Evolutionary conservation across 2,329 filamentous ascomycete species (phyloP).

Genomic region (Aureobasidium subglaciale): DNA sequence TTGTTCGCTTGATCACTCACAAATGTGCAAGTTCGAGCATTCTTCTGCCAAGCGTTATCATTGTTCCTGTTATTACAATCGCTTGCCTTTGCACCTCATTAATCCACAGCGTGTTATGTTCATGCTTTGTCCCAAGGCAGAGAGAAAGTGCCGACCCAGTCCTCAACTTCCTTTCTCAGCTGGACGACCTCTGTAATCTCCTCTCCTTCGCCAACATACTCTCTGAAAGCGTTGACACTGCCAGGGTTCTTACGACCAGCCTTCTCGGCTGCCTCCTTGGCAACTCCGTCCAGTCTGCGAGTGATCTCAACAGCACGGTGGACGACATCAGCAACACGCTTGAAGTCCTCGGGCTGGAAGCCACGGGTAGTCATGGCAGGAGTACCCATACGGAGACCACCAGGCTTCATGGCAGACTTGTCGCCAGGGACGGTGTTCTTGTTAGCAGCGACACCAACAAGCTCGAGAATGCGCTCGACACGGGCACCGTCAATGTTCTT

Average conservation of each 20-base stretch:
- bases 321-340: slow-evolving; percentile 20
- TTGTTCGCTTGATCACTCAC: background rate
- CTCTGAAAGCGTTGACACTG: slow-evolving; percentile 60
- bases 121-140: slow-evolving; percentile 54
- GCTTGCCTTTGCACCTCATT: background rate
- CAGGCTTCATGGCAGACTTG: slow-evolving; percentile 85
- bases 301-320: slow-evolving; percentile 63
- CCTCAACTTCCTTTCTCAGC: slow-evolving; percentile 65
- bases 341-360: slow-evolving; percentile 68
- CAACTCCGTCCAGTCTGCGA: slow-evolving; percentile 65
- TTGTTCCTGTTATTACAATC: slow-evolving; percentile 11
- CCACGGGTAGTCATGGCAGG: slow-evolving; percentile 97
- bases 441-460: slow-evolving; percentile 98
- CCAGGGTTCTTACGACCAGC: slow-evolving; percentile 59
- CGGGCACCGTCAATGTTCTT: slow-evolving; percentile 73
- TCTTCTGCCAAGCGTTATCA: slow-evolving; percentile 1
- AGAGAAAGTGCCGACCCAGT: slow-evolving; percentile 69
- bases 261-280: slow-evolving; percentile 60
- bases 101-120: background rate
- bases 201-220: slow-evolving; percentile 61
- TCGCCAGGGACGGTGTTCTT: slow-evolving; percentile 98
- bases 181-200: slow-evolving; percentile 64
- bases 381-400: slow-evolving; percentile 87
- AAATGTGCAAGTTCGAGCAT: background rate
- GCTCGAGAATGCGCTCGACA: slow-evolving; percentile 52